Percentiles rank a stretch among this genome's conserved stretches.
Conservation (phyloP, 768 basidiomycete species). For the Mycena rebaudengoi region DNA sequence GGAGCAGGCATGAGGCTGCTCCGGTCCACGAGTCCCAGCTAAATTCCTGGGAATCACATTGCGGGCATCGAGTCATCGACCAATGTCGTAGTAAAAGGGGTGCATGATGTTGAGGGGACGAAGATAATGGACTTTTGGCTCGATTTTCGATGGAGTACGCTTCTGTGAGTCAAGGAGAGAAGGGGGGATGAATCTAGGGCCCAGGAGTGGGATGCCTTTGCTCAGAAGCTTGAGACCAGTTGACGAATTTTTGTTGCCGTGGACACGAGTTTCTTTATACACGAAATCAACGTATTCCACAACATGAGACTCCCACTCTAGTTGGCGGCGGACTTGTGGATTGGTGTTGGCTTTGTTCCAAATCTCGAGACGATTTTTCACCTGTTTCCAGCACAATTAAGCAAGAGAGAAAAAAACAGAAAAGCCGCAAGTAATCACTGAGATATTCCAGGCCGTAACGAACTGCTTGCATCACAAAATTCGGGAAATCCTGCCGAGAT, state of each 20-base stretch:
- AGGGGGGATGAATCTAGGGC: slow-evolving; percentile 34
- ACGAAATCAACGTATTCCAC: slow-evolving; percentile 31
- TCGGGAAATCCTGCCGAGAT: no score
- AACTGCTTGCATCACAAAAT: no score
- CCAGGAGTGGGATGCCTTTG: slow-evolving; percentile 24
- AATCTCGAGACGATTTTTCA: background rate
- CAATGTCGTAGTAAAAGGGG: no score
- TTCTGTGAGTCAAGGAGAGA: slow-evolving; percentile 19
- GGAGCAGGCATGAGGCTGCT: no score
- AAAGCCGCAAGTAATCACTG: background rate
- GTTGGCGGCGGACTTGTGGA: slow-evolving; percentile 12
- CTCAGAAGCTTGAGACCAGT: background rate
- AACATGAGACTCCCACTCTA: slow-evolving; percentile 30
- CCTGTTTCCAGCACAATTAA: background rate
- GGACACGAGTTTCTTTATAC: slow-evolving; percentile 2
- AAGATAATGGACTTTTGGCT: background rate
- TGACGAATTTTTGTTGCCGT: slow-evolving; percentile 1
- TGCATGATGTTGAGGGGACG: no score
- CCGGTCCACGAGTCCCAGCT: no score
- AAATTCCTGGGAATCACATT: no score
- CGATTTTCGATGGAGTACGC: background rate
- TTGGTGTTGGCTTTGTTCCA: background rate
- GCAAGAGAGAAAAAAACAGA: background rate
- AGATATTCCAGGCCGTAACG: background rate
- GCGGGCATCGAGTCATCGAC: no score